Conservation (phyloP, 495 filamentous ascomycete genomes). For the Hypomontagnella monticulosa region DNA sequence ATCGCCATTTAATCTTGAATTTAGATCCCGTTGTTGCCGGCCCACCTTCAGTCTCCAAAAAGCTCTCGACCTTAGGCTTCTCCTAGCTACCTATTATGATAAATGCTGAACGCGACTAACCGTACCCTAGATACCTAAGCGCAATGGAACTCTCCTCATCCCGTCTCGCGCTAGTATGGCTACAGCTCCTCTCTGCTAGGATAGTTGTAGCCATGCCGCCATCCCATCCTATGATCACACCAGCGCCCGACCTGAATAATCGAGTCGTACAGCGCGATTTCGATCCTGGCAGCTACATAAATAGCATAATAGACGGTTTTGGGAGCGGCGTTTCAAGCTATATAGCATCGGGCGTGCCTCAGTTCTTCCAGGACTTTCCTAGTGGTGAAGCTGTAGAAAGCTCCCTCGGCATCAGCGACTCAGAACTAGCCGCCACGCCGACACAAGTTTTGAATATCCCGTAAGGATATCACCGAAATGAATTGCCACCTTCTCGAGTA, state of each 20-base stretch:
- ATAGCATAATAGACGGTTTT: conserved; percentile 57
- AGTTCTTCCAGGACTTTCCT: conserved; percentile 74
- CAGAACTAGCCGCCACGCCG: conserved; percentile 66
- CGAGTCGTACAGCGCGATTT: conserved; percentile 48
- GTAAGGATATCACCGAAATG: conserved; percentile 39
- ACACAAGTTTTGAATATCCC: conserved; percentile 78
- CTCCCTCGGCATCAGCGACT: conserved; percentile 65
- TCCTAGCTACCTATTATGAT: not conserved
- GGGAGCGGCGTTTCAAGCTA: conserved; percentile 64
- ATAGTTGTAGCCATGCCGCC: conserved; percentile 29
- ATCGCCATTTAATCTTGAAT: not conserved
- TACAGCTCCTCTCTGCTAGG: conserved; percentile 21
- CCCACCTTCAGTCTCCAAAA: not conserved
- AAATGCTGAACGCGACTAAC: not conserved
- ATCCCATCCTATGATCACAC: conserved; percentile 60
- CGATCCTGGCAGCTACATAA: conserved; percentile 56
- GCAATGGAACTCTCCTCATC: conserved; percentile 10
- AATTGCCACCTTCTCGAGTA: not conserved
- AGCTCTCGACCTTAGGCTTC: not conserved
- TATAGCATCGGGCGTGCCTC: conserved; percentile 69
- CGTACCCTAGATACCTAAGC: conserved; percentile 4
- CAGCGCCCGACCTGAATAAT: conserved; percentile 51
- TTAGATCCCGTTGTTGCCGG: conserved; percentile 5
- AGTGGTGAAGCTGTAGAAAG: conserved; percentile 67
- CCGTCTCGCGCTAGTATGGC: conserved; percentile 25